Base-by-base conservation (phyloP, 2,329 filamentous ascomycete species). In the Pseudovirgaria hyperparasitica region DNA sequence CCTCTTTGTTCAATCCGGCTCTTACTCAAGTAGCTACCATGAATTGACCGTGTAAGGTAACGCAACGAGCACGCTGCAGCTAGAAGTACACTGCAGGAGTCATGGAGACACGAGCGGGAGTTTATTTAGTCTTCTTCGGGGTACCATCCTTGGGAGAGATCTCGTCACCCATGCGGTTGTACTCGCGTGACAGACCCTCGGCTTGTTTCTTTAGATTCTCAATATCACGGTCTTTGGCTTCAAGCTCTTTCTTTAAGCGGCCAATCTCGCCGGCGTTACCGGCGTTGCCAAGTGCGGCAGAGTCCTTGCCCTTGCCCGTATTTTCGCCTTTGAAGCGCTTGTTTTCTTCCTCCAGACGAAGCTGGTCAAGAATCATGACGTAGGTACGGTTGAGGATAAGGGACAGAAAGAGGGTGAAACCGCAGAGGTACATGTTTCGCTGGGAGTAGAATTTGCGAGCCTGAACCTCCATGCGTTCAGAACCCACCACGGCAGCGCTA, bases 361-460 rank as follows among this genome's bases (percentile, higher is more conserved):
- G 80, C 27, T 81, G 74, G 45, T 94, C 86, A 40, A 93, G 71
- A 49, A 94, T 93, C 82, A 96, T 87, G 50, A 78, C 81, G 66
- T 96, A 98, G 51, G 90, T 98, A 52, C 90, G 87, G 76, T 98
- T 96, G 54, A 92, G 82, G 60, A 98, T 98, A 39, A 98, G 70
- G 28, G 87, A 96, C 36, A 98, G 78, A 74, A 98, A 96, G 38
- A 98, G 78, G 5, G 90, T 98, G 69, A 98, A 98, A 45, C 90
- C 90, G 60, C 90, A 96, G 36, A 98, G 85, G 65, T 98, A 98
- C 90, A 98, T 98, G 75, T 98, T 98, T 59, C 90, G 86, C 67
- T 98, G 87, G 36, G 86, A 93, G 72, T 98, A 98, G 70, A 98
- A 98, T 64, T 98, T 98, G 70, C 90, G 85, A 40, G 90, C 87